Base-by-base conservation (phyloP, 495 filamentous ascomycete species). In the Collariella sp. region DNA sequence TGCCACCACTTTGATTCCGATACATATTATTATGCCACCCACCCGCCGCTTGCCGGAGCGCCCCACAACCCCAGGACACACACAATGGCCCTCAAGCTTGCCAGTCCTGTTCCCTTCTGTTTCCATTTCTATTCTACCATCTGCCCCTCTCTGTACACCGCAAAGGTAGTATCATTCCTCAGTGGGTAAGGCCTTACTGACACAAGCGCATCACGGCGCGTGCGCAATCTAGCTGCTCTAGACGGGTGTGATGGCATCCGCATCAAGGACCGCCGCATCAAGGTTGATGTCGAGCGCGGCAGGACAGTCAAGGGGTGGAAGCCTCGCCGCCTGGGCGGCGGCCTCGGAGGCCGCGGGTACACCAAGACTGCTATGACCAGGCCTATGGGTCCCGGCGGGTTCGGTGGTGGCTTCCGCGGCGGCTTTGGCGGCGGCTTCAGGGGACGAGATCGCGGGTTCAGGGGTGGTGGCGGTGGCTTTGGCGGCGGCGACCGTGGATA, bases 281-380 rank as follows among this genome's bases (percentile, higher is more conserved):
- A 94, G 64, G 90, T 98, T 54, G 93, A 98, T 70, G 91, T 96
- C 46, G 93, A 98, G 70, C 85, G 94, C 65, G 94, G 93, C 57
- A 86, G 93, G 52, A 96, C 93, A 34, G 89, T 95, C 42, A 87
- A 87, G 63, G 90, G 87, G 43, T 98, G 93, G 93, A 88, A 87
- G 65, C 93, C 93, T 50, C 83, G 87, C 48, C 88, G 93, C 34
- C 85, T 91, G 40, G 93, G 91, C 50, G 93, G 93, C 61, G 94
- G 94, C 26, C 78, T 96, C 13, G 93, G 94, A 35, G 90, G 90
- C 31, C 86, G 91, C 59, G 86, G 88, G 38, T 96, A 97, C 71
- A 96, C 91, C 31, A 95, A 94, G 69, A 80, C 85, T 66, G 80
- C 85, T 7, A 74, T 82, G 57, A 79, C 86, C 22, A 75, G 87